Evolutionary conservation across 805 yeast species (phyloP).

Genomic region (Metschnikowia peoriensis): DNA sequence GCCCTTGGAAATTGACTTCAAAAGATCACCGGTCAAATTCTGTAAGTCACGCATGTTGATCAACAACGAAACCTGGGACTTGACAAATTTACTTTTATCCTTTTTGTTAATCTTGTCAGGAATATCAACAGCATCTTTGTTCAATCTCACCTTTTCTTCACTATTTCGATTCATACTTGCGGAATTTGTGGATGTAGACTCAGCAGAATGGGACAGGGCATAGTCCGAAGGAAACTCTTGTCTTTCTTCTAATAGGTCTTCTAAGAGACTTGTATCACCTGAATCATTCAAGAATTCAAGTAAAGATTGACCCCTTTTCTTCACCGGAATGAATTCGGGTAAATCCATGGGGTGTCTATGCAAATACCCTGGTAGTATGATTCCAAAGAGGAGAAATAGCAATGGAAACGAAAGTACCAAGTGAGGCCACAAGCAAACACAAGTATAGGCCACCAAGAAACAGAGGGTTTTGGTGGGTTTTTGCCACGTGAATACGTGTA

Average conservation of each 20-base stretch:
- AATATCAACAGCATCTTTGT: not conserved
- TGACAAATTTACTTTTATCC: constrained; percentile 21
- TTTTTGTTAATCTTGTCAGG: constrained; percentile 11
- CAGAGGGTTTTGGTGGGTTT: constrained; percentile 68
- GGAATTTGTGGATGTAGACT: constrained; percentile 10
- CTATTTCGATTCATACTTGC: not conserved
- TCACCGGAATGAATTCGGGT: constrained; percentile 43
- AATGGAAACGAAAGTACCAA: constrained; percentile 64
- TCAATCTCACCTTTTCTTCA: constrained; percentile 1
- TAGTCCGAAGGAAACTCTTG: constrained; percentile 7
- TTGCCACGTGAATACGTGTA: constrained; percentile 71
- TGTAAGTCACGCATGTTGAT: constrained; percentile 75
- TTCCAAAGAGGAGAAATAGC: constrained; percentile 49
- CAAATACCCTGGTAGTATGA: constrained; percentile 69
- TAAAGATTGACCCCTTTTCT: constrained; percentile 53
- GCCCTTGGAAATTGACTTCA: constrained; percentile 47
- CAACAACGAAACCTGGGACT: constrained; percentile 42
- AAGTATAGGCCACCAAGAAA: constrained; percentile 56
- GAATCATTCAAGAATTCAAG: constrained; percentile 39
- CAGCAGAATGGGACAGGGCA: constrained; percentile 10
- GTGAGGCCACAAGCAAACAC: constrained; percentile 70
- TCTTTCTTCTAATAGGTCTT: constrained; percentile 26
- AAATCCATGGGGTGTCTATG: constrained; percentile 61
- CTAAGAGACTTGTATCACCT: constrained; percentile 32
- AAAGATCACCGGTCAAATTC: constrained; percentile 54